Conservation (phyloP, 2,329 filamentous ascomycete genomes). For the Bipolaris oryzae region DNA sequence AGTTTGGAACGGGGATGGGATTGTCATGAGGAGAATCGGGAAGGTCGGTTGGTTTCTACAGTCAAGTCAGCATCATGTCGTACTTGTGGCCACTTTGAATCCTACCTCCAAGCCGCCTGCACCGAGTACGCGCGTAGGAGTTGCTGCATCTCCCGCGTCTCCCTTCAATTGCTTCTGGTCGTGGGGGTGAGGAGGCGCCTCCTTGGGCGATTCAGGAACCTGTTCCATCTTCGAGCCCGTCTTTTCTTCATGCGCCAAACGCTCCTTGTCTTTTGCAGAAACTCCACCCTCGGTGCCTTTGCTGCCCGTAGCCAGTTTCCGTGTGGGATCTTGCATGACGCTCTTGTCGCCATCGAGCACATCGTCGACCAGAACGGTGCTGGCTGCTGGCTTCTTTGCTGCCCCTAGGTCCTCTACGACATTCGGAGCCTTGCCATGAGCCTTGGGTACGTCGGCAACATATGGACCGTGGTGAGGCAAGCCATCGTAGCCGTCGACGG, state of each 20-base stretch:
- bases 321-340: conserved; percentile 89
- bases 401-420: conserved; percentile 48
- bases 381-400: conserved; percentile 36
- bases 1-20: conserved; percentile 69
- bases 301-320: conserved; percentile 77
- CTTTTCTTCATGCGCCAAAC: conserved; percentile 69
- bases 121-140: conserved; percentile 36
- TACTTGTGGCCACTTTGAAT: background rate
- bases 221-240: conserved; percentile 72
- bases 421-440: conserved; percentile 40
- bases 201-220: conserved; percentile 82
- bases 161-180: conserved; percentile 68
- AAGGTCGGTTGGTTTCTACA: conserved; percentile 78
- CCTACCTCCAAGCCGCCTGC: conserved; percentile 48
- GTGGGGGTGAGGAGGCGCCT: conserved; percentile 79
- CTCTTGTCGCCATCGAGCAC: conserved; percentile 68
- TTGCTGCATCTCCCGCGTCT: conserved; percentile 15
- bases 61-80: conserved; percentile 18
- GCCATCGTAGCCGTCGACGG: conserved; percentile 90
- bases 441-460: conserved; percentile 59
- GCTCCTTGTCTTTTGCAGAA: conserved; percentile 81
- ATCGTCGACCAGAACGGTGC: conserved; percentile 42
- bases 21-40: conserved; percentile 79
- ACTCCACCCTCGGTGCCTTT: conserved; percentile 91
- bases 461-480: conserved; percentile 89